Base-by-base conservation (phyloP, 108 stramenopile species). In the Mayamaea pseudoterrestris region DNA sequence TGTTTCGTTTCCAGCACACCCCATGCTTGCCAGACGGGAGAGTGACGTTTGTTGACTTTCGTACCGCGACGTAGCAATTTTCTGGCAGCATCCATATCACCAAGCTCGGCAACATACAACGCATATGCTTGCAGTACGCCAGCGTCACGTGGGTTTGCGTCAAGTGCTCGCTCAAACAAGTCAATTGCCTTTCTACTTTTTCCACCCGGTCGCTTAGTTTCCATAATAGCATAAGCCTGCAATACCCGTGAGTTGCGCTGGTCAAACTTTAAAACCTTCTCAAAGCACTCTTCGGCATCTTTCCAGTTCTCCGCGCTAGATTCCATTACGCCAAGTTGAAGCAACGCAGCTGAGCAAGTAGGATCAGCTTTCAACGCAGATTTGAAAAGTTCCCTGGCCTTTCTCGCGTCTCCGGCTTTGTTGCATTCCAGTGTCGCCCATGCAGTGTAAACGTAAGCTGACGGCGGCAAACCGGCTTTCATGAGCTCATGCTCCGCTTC, bases 201-300 rank as follows among this genome's bases (percentile, higher is more conserved):
- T 1, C 76, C 74, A 0, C 78, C 68, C 22, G 80, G 71, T 40
- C 82, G 71, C 44, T 74, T 76, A 5, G 82, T 74, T 65, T 92
- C 90, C 83, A 92, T 86, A 12, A 92, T 68, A 7, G 90, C 90
- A 66, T 91, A 92, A 0, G 90, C 90, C 49, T 92, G 90, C 23
- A 92, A 43, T 0, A 92, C 76, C 8, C 90, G 71, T 12, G 84
- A 80, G 61, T 92, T 92, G 16, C 82, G 71, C 47, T 66, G 65
- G 56, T 92, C 90, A 60, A 77, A 87, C 39, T 69, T 78, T 2
- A 92, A 60, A 29, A 77, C 80, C 7, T 49, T 63, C 50, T 86
- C 80, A 65, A 84, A 92, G 49, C 84, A 86, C 22, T 77, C 46
- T 47, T 71, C 48, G 0, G 90, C 84, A n/a, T 50, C 45, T 21